Percentiles rank a stretch among this genome's conserved stretches.
Conservation (phyloP, 495 filamentous ascomycete genomes). For the Xylaria telfairii region DNA sequence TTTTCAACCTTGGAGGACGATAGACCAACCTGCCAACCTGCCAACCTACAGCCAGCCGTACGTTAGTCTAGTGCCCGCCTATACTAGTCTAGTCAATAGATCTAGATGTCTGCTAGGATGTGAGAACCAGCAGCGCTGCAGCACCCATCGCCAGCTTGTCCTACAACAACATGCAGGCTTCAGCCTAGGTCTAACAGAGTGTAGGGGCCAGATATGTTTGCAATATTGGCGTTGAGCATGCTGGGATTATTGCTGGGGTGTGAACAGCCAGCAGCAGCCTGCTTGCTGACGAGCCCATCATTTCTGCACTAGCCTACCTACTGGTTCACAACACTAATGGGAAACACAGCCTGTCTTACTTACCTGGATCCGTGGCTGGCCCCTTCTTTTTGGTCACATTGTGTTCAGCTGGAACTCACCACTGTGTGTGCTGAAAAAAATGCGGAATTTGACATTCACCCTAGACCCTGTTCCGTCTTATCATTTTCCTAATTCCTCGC, state of each 20-base stretch:
- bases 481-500: conserved; percentile 1
- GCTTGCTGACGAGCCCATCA: conserved; percentile 10
- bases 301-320: conserved; percentile 19
- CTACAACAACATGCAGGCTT: not conserved
- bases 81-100: too few relatives aligned
- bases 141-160: not conserved
- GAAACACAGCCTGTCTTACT: conserved; percentile 15
- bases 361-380: conserved; percentile 31
- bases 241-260: not conserved
- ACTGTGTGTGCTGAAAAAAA: not conserved
- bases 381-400: conserved; percentile 33
- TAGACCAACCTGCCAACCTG: too few relatives aligned
- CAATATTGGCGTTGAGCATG: conserved; percentile 2
- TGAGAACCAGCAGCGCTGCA: not conserved
- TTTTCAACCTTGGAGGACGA: not conserved
- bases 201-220: not conserved
- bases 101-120: not conserved
- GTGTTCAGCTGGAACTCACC: conserved; percentile 16
- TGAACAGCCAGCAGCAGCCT: not conserved
- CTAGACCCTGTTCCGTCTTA: conserved; percentile 6
- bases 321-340: conserved; percentile 9
- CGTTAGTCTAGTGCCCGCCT: too few relatives aligned
- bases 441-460: conserved; percentile 8
- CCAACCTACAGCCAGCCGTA: too few relatives aligned
- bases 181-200: not conserved